A percentile compares a stretch with the other conserved stretches of the same genome.
phyloP scores from a whole-genome alignment of 2,329 filamentous ascomycete genomes.

The Colletotrichum sp. region DNA sequence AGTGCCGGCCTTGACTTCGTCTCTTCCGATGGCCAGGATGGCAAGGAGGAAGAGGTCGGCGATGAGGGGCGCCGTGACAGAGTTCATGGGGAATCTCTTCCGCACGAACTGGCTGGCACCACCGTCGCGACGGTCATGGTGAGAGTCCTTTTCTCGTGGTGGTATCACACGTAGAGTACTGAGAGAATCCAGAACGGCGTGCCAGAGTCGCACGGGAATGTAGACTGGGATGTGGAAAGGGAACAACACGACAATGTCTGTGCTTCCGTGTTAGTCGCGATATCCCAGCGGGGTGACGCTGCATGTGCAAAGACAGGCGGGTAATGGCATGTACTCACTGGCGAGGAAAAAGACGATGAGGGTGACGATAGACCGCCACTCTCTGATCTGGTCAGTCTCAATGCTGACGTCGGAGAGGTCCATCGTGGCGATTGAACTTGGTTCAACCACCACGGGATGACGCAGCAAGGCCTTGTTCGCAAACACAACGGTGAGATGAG shows the following conservation, averaged over 20 bases:
- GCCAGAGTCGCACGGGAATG: slow-evolving; percentile 56
- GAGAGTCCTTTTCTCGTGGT: slow-evolving; percentile 12
- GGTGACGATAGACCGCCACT: slow-evolving; percentile 75
- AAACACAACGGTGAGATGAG: neutral
- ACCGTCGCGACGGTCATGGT: slow-evolving; percentile 27
- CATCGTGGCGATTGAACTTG: slow-evolving; percentile 3
- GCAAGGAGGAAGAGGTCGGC: slow-evolving; percentile 75
- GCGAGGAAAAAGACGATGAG: slow-evolving; percentile 72
- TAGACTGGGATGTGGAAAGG: slow-evolving; percentile 70
- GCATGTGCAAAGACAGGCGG: neutral
- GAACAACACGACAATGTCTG: slow-evolving; percentile 73
- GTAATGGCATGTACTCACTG: slow-evolving; percentile 60
- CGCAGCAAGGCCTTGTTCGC: neutral
- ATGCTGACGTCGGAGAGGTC: slow-evolving; percentile 30
- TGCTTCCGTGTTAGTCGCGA: neutral
- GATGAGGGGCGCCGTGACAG: slow-evolving; percentile 73
- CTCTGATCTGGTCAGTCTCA: slow-evolving; percentile 60
- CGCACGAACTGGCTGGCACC: slow-evolving; percentile 47
- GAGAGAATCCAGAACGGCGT: slow-evolving; percentile 48
- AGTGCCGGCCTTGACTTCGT: slow-evolving; percentile 73
- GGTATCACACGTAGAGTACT: slow-evolving; percentile 52
- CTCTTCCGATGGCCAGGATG: slow-evolving; percentile 68
- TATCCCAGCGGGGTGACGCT: neutral
- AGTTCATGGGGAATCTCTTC: slow-evolving; percentile 69
- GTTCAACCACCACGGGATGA: neutral